Evolutionary conservation across 169 alveolate genomes (phyloP).

Genomic region (Babesia bovis): DNA sequence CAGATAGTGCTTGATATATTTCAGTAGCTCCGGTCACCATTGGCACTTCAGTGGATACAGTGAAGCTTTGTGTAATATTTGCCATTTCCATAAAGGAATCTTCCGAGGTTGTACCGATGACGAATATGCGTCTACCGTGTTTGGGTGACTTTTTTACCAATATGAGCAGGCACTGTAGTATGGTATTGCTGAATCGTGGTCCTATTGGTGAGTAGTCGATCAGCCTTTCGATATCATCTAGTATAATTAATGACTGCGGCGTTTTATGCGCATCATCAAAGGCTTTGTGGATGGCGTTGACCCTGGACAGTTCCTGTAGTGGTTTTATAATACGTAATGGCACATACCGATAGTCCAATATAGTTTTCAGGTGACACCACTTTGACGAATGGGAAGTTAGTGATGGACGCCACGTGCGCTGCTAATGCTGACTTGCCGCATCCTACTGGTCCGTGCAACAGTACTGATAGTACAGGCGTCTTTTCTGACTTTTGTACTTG

Average conservation of each 20-base stretch:
- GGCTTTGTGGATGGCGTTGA: slow-evolving; percentile 88
- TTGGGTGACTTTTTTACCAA: slow-evolving; percentile 94
- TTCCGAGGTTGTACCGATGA: slow-evolving; percentile 96
- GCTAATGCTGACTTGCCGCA: slow-evolving; percentile 98
- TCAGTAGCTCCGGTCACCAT: slow-evolving; percentile 66
- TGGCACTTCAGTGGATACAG: slow-evolving; percentile 61
- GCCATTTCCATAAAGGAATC: slow-evolving; percentile 80
- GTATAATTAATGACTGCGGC: slow-evolving; percentile 89
- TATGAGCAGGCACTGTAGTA: slow-evolving; percentile 93
- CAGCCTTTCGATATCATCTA: slow-evolving; percentile 96
- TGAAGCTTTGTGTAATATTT: slow-evolving; percentile 59
- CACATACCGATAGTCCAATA: slow-evolving; percentile 91
- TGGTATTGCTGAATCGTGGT: slow-evolving; percentile 94
- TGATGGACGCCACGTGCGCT: slow-evolving; percentile 91
- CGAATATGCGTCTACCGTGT: slow-evolving; percentile 89
- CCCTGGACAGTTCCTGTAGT: slow-evolving; percentile 73
- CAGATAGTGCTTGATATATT: slow-evolving; percentile 56
- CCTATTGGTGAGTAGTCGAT: slow-evolving; percentile 97
- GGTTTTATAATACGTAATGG: slow-evolving; percentile 70
- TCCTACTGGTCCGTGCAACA: slow-evolving; percentile 93
- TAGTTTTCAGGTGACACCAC: slow-evolving; percentile 94
- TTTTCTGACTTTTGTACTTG: slow-evolving; percentile 81
- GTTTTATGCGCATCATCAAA: slow-evolving; percentile 99
- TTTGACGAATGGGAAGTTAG: slow-evolving; percentile 95
- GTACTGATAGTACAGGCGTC: slow-evolving; percentile 89